Evolutionary conservation across 2,329 filamentous ascomycete genomes (phyloP).

Genomic region (Sporothrix phasma): DNA sequence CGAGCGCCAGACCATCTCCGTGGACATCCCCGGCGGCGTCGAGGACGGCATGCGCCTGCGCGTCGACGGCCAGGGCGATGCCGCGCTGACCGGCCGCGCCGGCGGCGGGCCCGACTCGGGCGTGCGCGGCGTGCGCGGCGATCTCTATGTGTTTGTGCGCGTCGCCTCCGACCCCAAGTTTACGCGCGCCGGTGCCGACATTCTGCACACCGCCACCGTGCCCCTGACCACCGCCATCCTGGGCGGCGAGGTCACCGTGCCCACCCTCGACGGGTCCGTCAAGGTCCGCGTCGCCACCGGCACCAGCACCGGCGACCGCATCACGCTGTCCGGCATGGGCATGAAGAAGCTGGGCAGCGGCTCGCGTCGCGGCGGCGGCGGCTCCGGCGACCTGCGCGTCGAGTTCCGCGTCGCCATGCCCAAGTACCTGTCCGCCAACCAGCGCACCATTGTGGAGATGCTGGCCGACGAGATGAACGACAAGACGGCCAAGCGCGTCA

Average conservation of each 20-base stretch:
- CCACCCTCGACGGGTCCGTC: conserved; percentile 82
- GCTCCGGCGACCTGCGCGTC: conserved; percentile 74
- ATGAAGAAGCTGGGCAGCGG: conserved; percentile 70
- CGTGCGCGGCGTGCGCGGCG: conserved; percentile 62
- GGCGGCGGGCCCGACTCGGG: conserved; percentile 37
- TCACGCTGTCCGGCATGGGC: conserved; percentile 81
- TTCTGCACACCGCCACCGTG: conserved; percentile 84
- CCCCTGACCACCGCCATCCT: conserved; percentile 88
- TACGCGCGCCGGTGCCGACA: conserved; percentile 75
- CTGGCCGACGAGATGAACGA: conserved; percentile 93
- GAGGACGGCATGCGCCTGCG: conserved; percentile 93
- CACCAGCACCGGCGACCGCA: conserved; percentile 83
- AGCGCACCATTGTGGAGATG: conserved; percentile 89
- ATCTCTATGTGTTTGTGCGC: conserved; percentile 82
- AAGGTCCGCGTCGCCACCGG: conserved; percentile 86
- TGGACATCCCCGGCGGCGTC: conserved; percentile 91
- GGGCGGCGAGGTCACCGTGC: conserved; percentile 80
- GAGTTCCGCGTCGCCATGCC: conserved; percentile 95
- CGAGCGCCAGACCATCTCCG: conserved; percentile 70
- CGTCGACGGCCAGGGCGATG: conserved; percentile 78
- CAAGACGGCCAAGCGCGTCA: conserved; percentile 80
- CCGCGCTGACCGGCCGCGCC: conserved; percentile 63
- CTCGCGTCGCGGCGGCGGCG: conserved; percentile 50
- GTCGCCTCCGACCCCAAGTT: conserved; percentile 89
- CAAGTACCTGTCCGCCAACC: conserved; percentile 83